Evolutionary conservation across 768 basidiomycete species (phyloP), one percentile per base, ranked within the genome.

Genomic region (Vararia minispora): DNA sequence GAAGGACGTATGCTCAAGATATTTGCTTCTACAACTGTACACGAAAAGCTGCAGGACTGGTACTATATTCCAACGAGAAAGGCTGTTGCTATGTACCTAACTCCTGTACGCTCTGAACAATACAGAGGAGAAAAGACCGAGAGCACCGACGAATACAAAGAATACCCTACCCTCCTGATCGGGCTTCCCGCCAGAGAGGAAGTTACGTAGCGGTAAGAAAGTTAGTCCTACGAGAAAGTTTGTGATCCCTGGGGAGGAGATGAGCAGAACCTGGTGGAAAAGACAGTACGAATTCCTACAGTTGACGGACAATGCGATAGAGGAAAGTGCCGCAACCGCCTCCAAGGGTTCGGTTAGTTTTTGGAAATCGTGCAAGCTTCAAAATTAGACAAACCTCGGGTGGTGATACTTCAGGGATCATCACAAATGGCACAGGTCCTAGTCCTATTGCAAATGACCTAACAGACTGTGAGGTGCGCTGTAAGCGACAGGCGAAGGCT

Each of bases 381-480:
- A 4, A 17, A 37, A 28, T 16, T 34, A 28, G 28, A 65, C 84
- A 44, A 56, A 82, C 88, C 50, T 82, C 71, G 35, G 71, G 58
- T 2, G 89, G 89, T 2, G 90, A 81, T 16, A 95, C 76, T 53
- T 97, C 91, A 12, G 90, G 78, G 23, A 94, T 78, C 57, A 97
- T 79, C 27, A 98, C 76, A 53, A 91, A 98, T 0, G 94, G 92
- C 24, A 97, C 63, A 2, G 94, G 91, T 1, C 94, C 94, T 13
- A 97, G 68, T 2, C 92, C 94, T 24, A 83, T 60, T 2, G 91
- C 86, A 58, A 92, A 97, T 1, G 86, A 83, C 59, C 85, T 86
- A 41, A 8, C 33, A 34, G 26, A 41, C 33, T 25, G 27, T 5
- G 14, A 5, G 33, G 23, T 40, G 16, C 33, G 28, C 27, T 17